Evolutionary conservation across 148 eudicot genomes (phyloP).

Genomic region (Amaranthus cruentus): DNA sequence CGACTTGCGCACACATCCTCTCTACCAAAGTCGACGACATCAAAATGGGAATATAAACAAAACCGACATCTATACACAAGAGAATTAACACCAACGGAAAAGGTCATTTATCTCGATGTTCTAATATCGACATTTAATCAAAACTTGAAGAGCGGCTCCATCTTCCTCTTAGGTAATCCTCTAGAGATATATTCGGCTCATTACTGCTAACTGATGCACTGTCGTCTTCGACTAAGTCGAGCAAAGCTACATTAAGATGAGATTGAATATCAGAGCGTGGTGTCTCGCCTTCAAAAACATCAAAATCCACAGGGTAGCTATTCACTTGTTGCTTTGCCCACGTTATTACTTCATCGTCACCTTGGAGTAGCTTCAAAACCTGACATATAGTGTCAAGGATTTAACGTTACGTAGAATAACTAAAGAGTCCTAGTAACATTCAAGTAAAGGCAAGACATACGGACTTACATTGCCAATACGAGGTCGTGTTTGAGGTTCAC

Average conservation of each 20-base stretch:
- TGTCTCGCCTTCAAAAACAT: slow-evolving; percentile 36
- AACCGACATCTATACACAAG: slow-evolving; percentile 15
- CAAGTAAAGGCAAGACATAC: background rate
- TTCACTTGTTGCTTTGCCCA: slow-evolving; percentile 69
- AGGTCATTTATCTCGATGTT: background rate
- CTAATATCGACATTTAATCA: slow-evolving; percentile 26
- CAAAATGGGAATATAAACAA: slow-evolving; percentile 1
- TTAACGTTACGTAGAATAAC: too few relatives aligned
- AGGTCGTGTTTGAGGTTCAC: slow-evolving; percentile 70
- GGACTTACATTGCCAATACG: slow-evolving; percentile 66
- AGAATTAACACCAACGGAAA: slow-evolving; percentile 17
- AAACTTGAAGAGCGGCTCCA: slow-evolving; percentile 74
- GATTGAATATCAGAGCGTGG: slow-evolving; percentile 48
- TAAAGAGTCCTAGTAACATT: too few relatives aligned
- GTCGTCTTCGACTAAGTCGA: slow-evolving; percentile 48
- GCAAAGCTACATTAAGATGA: slow-evolving; percentile 49
- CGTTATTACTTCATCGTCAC: slow-evolving; percentile 52
- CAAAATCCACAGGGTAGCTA: slow-evolving; percentile 29
- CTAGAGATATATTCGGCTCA: slow-evolving; percentile 49
- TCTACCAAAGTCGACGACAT: slow-evolving; percentile 22
- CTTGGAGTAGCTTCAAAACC: slow-evolving; percentile 82
- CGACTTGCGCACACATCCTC: slow-evolving; percentile 31
- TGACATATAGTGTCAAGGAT: slow-evolving; percentile 12
- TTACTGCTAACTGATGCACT: slow-evolving; percentile 43
- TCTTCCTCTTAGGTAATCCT: slow-evolving; percentile 61